A percentile compares a stretch with the other conserved stretches of the same genome.
These are phyloP conservation scores for Talaromyces liani DNA, from an alignment of 495 filamentous ascomycete genomes.

Conservation along the genomic window DNA sequence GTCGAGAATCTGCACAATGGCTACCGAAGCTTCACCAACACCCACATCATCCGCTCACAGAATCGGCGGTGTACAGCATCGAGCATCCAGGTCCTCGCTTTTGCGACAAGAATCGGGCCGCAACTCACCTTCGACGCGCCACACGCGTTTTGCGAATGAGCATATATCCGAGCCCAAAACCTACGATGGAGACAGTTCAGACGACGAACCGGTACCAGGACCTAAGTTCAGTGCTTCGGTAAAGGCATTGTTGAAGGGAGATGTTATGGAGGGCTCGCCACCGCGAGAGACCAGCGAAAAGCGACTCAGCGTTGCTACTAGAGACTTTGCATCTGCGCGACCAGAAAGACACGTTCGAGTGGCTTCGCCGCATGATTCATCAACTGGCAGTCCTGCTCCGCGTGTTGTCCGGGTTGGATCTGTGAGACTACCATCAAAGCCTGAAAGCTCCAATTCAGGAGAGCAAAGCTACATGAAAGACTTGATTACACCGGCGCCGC, in stretches of 20 bases:
- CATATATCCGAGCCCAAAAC: conserved; percentile 18
- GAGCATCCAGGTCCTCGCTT: conserved; percentile 34
- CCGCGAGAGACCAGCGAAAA: conserved; percentile 35
- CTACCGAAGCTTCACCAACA: conserved; percentile 33
- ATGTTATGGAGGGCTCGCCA: conserved; percentile 47
- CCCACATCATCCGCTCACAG: conserved; percentile 31
- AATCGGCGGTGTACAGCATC: conserved; percentile 25
- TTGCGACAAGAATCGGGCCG: conserved; percentile 36
- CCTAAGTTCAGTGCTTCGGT: conserved; percentile 76
- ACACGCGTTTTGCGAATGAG: conserved; percentile 14
- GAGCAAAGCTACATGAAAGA: conserved; percentile 30
- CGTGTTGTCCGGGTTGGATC: conserved; percentile 54
- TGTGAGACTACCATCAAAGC: conserved; percentile 26
- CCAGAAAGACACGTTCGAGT: conserved; percentile 32
- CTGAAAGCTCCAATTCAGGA: conserved; percentile 24
- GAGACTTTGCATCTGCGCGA: conserved; percentile 18
- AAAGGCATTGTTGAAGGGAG: conserved; percentile 65
- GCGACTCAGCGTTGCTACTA: conserved; percentile 16
- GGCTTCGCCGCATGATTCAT: conserved; percentile 31
- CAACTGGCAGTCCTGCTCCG: conserved; percentile 37
- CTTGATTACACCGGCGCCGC: conserved; percentile 60
- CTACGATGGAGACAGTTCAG: conserved; percentile 62
- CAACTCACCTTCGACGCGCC: conserved; percentile 27
- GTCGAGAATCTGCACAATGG: conserved; percentile 12
- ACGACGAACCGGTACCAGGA: conserved; percentile 64